Percentiles rank a stretch among this genome's conserved stretches.
Evolutionary conservation across 2,329 filamentous ascomycete species (phyloP).

Genomic region (Calycina herbarum): DNA sequence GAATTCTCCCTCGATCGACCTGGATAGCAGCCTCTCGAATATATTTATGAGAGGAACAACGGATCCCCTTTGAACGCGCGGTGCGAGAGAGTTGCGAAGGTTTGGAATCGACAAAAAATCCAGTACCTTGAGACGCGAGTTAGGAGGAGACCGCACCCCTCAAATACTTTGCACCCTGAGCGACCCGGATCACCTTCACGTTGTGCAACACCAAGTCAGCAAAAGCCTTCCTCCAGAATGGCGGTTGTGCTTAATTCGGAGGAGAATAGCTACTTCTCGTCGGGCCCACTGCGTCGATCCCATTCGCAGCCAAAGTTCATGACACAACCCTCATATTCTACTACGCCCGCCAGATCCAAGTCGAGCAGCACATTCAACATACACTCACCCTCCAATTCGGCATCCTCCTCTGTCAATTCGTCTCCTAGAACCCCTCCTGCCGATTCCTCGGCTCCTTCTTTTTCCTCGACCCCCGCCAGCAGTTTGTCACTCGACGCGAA

Average conservation of each 20-base stretch:
- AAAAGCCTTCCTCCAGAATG: slow-evolving; percentile 28
- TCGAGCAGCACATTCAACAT: slow-evolving; percentile 32
- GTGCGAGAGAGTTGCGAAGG: slow-evolving; percentile 23
- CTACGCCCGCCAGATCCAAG: slow-evolving; percentile 47
- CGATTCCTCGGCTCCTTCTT: slow-evolving; percentile 56
- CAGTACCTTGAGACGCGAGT: neutral
- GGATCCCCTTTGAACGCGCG: slow-evolving; percentile 17
- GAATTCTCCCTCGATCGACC: neutral
- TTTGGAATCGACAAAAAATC: slow-evolving; percentile 11
- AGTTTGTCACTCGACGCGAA: slow-evolving; percentile 79
- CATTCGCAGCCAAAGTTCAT: slow-evolving; percentile 60
- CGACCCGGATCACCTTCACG: slow-evolving; percentile 24
- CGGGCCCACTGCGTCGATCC: slow-evolving; percentile 56
- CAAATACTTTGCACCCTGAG: slow-evolving; percentile 12
- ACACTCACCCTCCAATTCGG: slow-evolving; percentile 31
- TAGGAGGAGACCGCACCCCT: slow-evolving; percentile 9
- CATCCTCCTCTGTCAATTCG: slow-evolving; percentile 54
- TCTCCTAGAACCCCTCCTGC: slow-evolving; percentile 54
- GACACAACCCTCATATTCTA: slow-evolving; percentile 49
- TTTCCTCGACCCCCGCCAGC: slow-evolving; percentile 62
- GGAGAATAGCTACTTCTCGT: slow-evolving; percentile 57
- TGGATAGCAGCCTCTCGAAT: slow-evolving; percentile 7
- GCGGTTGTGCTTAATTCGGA: slow-evolving; percentile 46
- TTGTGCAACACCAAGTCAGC: slow-evolving; percentile 1
- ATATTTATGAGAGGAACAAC: slow-evolving; percentile 27